Evolutionary conservation across 1,284 basidiomycete genomes (phyloP), one percentile per base, ranked within the genome.

Genomic region (Mrakiaceae sp.): DNA sequence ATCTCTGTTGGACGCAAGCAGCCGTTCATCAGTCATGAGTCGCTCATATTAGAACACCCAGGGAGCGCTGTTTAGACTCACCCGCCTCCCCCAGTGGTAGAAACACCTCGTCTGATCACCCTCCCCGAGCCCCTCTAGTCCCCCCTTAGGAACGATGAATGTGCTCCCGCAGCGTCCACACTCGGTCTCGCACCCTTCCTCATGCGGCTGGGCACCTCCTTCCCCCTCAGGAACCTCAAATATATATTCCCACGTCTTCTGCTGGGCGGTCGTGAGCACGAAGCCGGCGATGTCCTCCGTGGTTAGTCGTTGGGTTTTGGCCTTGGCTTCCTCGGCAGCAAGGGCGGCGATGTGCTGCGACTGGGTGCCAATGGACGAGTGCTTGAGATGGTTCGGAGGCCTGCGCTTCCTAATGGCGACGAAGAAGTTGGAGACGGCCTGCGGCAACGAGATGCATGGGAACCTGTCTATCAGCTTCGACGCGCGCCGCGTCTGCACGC

Each of bases 331-430:
- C 8, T 81, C 27, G 27, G 27, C 79, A 68, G 86, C 85, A 46
- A 76, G 76, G 14, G 85, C 84, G 11, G 79, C 78, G 9, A 78
- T 76, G 46, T 88, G 76, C 12, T 89, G 84, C 9, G 77, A 81
- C 64, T 90, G 83, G 0, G 90, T 93, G 3, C 93, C 92, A 42
- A 93, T 83, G 3, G 89, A 92, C 0, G 83, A 79, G 71, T 91
- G 87, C 0, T 80, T 78, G 27, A 81, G 70, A 1, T 79, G 79
- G 58, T 82, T 81, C 1, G 91, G 90, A 3, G 79, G 72, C 0
- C 81, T 73, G 0, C 93, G 84, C 69, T 83, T 82, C 73, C 72
- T 72, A 12, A 77, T 70, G n/a, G 70, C 67, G 6, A 77, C 73
- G 1, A 75, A 72, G 0, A 54, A 57, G 54, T 65, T 65, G 48